These are phyloP conservation scores for Moringa oleifera DNA, from an alignment of 345 rosid species.

Conservation along the genomic window DNA sequence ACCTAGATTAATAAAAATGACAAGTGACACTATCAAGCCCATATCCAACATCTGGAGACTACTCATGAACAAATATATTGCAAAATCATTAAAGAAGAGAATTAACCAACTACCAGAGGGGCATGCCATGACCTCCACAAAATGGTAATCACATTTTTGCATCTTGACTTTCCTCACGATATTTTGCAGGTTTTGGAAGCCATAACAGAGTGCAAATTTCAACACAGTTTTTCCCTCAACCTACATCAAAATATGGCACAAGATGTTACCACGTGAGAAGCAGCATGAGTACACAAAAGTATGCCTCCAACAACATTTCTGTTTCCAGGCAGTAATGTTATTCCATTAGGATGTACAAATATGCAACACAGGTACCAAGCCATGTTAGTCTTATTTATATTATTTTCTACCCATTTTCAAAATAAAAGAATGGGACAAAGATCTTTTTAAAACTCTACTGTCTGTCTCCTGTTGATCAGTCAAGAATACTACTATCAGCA, in stretches of 20 bases:
- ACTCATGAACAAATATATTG: background rate
- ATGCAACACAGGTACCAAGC: background rate
- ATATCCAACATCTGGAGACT: background rate
- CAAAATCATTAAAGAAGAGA: background rate
- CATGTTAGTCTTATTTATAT: background rate
- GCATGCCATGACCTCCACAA: constrained; percentile 97
- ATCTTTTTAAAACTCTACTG: background rate
- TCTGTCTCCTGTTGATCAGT: background rate
- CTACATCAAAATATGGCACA: constrained; percentile 29
- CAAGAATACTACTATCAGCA: background rate
- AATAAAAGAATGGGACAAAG: background rate
- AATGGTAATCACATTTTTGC: constrained; percentile 76
- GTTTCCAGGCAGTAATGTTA: background rate
- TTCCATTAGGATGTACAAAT: background rate
- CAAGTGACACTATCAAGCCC: too few species aligned
- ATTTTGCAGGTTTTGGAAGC: constrained; percentile 92
- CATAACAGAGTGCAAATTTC: constrained; percentile 85
- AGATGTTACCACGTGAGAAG: constrained; percentile 1
- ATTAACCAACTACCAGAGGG: constrained; percentile 61
- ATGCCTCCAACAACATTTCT: background rate
- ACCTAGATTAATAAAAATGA: too few species aligned
- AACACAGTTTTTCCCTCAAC: constrained; percentile 68
- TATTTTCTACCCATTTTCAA: background rate
- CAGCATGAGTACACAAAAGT: background rate
- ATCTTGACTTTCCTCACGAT: constrained; percentile 76